Evolutionary conservation across 2,329 filamentous ascomycete species (phyloP).

Genomic region (Fusarium hainanense): DNA sequence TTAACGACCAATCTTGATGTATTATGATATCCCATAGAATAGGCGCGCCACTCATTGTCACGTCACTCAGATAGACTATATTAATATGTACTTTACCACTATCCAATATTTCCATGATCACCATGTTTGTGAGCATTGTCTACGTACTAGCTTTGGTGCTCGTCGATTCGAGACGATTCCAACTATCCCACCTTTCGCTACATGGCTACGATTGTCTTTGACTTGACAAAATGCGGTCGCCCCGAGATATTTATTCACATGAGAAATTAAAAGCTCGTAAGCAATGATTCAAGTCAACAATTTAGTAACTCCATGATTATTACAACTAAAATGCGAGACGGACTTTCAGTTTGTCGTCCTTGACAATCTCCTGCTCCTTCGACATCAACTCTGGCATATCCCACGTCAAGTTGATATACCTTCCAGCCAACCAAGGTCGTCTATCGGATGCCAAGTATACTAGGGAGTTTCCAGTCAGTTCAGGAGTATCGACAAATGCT

Average conservation of each 20-base stretch:
- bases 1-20: not conserved
- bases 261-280: too few relatives aligned
- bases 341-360: slow-evolving; percentile 14
- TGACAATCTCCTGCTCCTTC: slow-evolving; percentile 11
- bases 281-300: too few relatives aligned
- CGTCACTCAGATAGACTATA: not conserved
- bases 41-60: not conserved
- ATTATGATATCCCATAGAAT: slow-evolving; percentile 5
- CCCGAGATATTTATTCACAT: not conserved
- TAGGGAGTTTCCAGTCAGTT: slow-evolving; percentile 26
- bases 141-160: not conserved
- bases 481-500: slow-evolving; percentile 31
- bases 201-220: not conserved
- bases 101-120: not conserved
- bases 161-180: not conserved
- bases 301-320: accelerated
- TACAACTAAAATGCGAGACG: not conserved
- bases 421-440: slow-evolving; percentile 20
- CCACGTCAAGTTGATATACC: slow-evolving; percentile 35
- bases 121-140: not conserved
- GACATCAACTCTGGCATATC: slow-evolving; percentile 29
- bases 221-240: not conserved
- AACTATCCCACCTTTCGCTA: not conserved
- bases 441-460: slow-evolving; percentile 16
- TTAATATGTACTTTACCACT: not conserved